Evolutionary conservation across 2,329 filamentous ascomycete genomes (phyloP).

Genomic region (Aspergillus pseudoglaucus): DNA sequence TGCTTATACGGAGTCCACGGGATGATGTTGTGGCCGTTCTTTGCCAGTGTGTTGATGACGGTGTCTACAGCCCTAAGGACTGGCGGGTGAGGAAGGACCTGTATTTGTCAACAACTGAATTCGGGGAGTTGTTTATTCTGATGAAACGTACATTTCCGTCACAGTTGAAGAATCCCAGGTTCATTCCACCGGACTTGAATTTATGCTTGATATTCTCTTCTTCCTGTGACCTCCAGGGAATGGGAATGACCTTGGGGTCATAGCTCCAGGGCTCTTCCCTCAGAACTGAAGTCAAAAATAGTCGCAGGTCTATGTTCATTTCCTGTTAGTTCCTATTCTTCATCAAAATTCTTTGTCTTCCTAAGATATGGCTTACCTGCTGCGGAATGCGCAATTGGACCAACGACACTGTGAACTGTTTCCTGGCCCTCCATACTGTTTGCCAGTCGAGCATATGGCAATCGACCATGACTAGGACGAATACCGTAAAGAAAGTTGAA

Average conservation of each 20-base stretch:
- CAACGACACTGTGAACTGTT: conserved; percentile 28
- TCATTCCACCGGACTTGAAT: conserved; percentile 16
- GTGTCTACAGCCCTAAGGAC: conserved; percentile 26
- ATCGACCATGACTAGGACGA: conserved; percentile 29
- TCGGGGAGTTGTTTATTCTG: neutral
- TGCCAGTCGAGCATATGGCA: conserved; percentile 29
- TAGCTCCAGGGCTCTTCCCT: conserved; percentile 3
- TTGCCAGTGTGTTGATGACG: conserved; percentile 18
- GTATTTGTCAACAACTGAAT: neutral
- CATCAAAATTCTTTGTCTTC: neutral
- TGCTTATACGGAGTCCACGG: conserved; percentile 28
- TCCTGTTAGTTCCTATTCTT: neutral
- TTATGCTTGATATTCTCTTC: conserved; percentile 19
- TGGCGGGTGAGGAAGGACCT: conserved; percentile 33
- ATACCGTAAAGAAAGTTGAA: conserved; percentile 39
- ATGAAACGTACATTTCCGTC: conserved; percentile 20
- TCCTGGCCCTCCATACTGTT: conserved; percentile 32
- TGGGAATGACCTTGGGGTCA: conserved; percentile 6
- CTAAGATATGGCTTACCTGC: neutral
- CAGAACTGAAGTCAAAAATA: conserved; percentile 4
- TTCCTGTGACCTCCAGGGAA: conserved; percentile 6
- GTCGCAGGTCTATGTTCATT: neutral
- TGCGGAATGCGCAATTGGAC: conserved; percentile 25
- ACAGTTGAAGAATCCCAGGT: conserved; percentile 29
- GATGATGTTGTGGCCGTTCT: conserved; percentile 23